Evolutionary conservation across 2,329 filamentous ascomycete genomes (phyloP).

Genomic region (Stromatinia cepivora): DNA sequence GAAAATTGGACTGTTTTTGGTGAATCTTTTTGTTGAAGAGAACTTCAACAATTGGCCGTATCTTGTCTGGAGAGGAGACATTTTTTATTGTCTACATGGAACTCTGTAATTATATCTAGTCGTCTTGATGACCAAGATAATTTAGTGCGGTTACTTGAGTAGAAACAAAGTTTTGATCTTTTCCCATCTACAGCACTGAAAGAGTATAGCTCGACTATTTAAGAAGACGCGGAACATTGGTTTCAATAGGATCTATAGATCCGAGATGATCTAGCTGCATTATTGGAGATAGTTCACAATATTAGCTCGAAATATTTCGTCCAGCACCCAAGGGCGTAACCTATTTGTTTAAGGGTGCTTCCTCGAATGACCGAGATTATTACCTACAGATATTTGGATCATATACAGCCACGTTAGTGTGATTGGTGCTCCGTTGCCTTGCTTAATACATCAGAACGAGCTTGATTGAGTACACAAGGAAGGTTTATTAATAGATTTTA

Average conservation of each 20-base stretch:
- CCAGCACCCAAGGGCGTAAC: fast-evolving
- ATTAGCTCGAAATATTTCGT: too few relatives aligned
- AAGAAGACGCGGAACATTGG: background rate
- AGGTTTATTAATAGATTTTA: background rate
- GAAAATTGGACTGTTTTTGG: background rate
- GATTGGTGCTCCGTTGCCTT: background rate
- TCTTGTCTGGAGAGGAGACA: background rate
- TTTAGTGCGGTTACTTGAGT: background rate
- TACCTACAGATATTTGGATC: background rate
- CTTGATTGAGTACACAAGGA: background rate
- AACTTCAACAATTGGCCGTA: background rate
- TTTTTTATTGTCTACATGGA: too few relatives aligned
- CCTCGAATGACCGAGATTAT: background rate
- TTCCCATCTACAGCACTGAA: background rate
- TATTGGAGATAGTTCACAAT: background rate
- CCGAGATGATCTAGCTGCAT: too few relatives aligned
- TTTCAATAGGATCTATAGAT: background rate
- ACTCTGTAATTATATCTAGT: too few relatives aligned
- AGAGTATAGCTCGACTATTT: background rate
- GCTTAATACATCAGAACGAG: background rate
- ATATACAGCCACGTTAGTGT: background rate
- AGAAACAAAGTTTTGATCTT: background rate
- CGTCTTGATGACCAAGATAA: background rate
- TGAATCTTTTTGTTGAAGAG: background rate
- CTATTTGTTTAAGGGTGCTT: background rate